Evolutionary conservation across 805 yeast genomes (phyloP), one percentile per base, ranked within the genome.

Genomic region (Metschnikowia chrysomelidarum): DNA sequence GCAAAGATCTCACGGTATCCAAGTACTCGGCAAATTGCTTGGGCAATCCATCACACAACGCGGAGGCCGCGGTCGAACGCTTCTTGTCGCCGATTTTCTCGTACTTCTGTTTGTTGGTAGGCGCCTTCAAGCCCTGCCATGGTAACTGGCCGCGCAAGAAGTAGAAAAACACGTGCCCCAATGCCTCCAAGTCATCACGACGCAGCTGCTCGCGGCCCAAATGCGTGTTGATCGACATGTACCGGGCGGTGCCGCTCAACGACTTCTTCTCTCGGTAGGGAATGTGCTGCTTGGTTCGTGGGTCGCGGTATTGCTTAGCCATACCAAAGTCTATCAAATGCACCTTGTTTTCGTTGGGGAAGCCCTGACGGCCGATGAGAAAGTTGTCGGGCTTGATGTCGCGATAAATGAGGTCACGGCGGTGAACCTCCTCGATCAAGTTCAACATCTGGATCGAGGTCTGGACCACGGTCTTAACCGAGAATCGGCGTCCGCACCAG

Each of bases 121-220:
- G 93, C 24, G 98, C 98, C 64, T 88, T 88, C 54, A 91, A 75
- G 4, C 98, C 98, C 66, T 91, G 98, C 98, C 98, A 91, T 36
- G 98, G 98, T 53, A 91, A 76, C 12, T 95, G 84, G 27, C 98
- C 98, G 40, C 95, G 79, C 62, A 95, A 84, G 59, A 91, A 93
- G 65, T 91, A 91, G 51, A 91, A 86, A 51, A 93, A 73, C 35
- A 91, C 97, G 58, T 91, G 91, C 32, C 96, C 98, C 55, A 91
- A 75, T 43, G 93, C 82, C 67, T 93, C 98, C 52, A 91, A 74
- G 61, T 91, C 98, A 64, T 91, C 98, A 60, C 98, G 79, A 69
- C 98, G 80, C 51, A 88, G 80, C 66, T 91, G 98, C 61, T 91
- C 98, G 50, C 91, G 85, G 37, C 98, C 98, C 60, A 93, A 71